Evolutionary conservation across 2,329 filamentous ascomycete species (phyloP).

Genomic region (Pseudogymnoascus sp.): DNA sequence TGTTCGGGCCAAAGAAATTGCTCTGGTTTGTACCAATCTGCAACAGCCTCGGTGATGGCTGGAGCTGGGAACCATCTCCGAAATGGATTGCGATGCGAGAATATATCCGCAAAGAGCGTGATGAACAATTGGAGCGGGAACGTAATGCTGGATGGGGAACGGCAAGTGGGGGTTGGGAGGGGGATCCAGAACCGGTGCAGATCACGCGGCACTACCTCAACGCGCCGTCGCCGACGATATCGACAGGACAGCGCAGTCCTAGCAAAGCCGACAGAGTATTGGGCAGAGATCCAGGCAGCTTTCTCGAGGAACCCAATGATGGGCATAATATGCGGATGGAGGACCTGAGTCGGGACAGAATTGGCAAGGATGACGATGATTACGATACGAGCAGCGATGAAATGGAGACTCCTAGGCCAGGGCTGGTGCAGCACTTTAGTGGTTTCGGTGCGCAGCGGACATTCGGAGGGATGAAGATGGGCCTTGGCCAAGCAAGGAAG

Average conservation of each 20-base stretch:
- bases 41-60: constrained; percentile 86
- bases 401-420: constrained; percentile 15
- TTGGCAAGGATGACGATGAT: constrained; percentile 20
- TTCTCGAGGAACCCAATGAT: constrained; percentile 13
- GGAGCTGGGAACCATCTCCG: constrained; percentile 81
- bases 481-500: background rate
- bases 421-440: constrained; percentile 1
- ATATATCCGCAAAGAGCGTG: constrained; percentile 47
- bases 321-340: constrained; percentile 24
- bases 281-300: constrained; percentile 25
- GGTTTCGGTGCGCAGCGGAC: constrained; percentile 6
- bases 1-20: constrained; percentile 67
- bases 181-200: constrained; percentile 11
- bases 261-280: constrained; percentile 31
- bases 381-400: constrained; percentile 28
- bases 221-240: constrained; percentile 11
- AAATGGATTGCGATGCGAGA: constrained; percentile 70
- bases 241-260: background rate
- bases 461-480: constrained; percentile 8
- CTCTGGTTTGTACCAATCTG: constrained; percentile 75
- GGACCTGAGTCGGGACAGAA: constrained; percentile 17
- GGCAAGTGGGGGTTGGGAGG: constrained; percentile 15
- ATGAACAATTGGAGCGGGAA: constrained; percentile 56
- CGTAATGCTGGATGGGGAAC: constrained; percentile 59
- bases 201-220: constrained; percentile 12